Conservation (phyloP, 306 rosid genomes). For the Medicago truncatula region DNA sequence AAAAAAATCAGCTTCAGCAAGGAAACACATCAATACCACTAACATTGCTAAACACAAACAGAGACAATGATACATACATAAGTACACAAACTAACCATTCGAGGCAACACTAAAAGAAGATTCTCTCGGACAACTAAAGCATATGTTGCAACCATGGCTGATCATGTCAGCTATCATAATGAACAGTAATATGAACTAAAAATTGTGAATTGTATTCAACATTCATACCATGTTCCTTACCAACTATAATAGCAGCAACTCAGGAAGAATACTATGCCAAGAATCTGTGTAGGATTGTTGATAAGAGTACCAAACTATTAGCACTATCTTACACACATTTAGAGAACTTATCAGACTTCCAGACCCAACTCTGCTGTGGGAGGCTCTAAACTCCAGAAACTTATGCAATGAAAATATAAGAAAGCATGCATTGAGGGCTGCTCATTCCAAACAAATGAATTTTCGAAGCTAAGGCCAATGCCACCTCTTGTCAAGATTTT, state of each 20-base stretch:
- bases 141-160: conserved; percentile 62
- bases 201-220: conserved; percentile 49
- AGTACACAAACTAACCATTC: conserved; percentile 75
- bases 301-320: conserved; percentile 85
- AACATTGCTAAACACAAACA: conserved; percentile 41
- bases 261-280: conserved; percentile 95
- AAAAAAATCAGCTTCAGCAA: conserved; percentile 31
- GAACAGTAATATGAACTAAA: conserved; percentile 47
- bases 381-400: conserved; percentile 73
- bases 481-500: conserved; percentile 66
- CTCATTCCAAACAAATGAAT: conserved; percentile 66
- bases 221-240: conserved; percentile 79
- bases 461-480: conserved; percentile 61
- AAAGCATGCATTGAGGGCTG: conserved; percentile 61
- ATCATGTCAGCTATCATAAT: conserved; percentile 57
- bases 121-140: conserved; percentile 57
- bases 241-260: conserved; percentile 97
- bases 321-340: conserved; percentile 70
- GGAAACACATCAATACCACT: conserved; percentile 20
- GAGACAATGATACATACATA: conserved; percentile 38
- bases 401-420: conserved; percentile 56
- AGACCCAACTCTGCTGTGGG: conserved; percentile 74
- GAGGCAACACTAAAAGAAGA: conserved; percentile 58
- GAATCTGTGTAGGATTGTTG: conserved; percentile 92
- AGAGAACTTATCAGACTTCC: conserved; percentile 80